These are phyloP conservation scores for Boletus smithii DNA, from an alignment of 1,284 basidiomycete genomes.

Conservation along the genomic window DNA sequence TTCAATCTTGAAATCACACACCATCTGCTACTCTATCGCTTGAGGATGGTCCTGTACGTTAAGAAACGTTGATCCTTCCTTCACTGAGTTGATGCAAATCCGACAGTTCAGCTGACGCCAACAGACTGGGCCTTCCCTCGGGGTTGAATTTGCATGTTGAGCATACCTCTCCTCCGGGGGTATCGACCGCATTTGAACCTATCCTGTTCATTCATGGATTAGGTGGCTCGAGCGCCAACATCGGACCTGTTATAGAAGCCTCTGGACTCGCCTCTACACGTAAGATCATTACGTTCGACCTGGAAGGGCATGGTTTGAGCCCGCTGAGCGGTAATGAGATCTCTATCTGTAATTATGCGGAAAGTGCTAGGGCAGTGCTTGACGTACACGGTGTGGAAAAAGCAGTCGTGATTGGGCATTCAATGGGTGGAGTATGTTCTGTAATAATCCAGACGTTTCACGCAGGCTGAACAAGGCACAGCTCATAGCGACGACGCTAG, in stretches of 20 bases:
- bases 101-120: constrained; percentile 6
- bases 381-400: constrained; percentile 8
- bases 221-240: constrained; percentile 3
- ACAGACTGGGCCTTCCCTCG: constrained; percentile 4
- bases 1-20: too few species aligned
- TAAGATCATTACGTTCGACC: constrained; percentile 18
- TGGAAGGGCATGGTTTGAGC: constrained; percentile 7
- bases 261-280: constrained; percentile 10
- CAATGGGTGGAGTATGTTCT: constrained; percentile 7
- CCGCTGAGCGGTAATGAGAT: constrained; percentile 15
- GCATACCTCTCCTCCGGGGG: background rate
- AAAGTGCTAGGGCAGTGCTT: constrained; percentile 14
- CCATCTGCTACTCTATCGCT: too few species aligned
- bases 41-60: too few species aligned
- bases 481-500: background rate
- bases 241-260: constrained; percentile 8
- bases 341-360: constrained; percentile 13
- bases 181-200: background rate
- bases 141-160: constrained; percentile 6
- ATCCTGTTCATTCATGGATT: constrained; percentile 12
- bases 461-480: background rate
- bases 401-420: constrained; percentile 9
- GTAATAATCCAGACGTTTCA: background rate
- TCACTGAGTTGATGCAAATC: too few species aligned
- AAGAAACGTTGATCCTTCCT: too few species aligned